Evolutionary conservation across 805 yeast species (phyloP).

Genomic region (Lipomyces yamadae): DNA sequence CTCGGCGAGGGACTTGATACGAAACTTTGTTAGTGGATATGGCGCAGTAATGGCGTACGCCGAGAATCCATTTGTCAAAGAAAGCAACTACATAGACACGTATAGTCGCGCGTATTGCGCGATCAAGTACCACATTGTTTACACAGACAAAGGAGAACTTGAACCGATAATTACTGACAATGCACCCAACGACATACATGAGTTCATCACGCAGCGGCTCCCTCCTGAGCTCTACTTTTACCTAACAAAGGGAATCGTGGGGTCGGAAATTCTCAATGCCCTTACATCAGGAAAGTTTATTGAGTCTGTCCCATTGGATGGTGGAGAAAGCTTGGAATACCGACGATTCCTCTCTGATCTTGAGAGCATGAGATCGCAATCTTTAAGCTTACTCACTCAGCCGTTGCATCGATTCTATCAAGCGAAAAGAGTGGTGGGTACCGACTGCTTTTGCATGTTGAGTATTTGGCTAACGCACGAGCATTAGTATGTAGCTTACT

Average conservation of each 20-base stretch:
- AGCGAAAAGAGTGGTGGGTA: constrained; percentile 44
- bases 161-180: constrained; percentile 59
- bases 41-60: constrained; percentile 41
- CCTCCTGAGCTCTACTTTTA: constrained; percentile 87
- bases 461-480: not conserved
- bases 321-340: constrained; percentile 59
- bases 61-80: constrained; percentile 27
- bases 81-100: constrained; percentile 47
- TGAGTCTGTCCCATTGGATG: constrained; percentile 34
- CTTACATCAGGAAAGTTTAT: constrained; percentile 59
- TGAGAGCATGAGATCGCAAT: constrained; percentile 59
- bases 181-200: constrained; percentile 80
- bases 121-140: constrained; percentile 72
- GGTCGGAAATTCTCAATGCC: constrained; percentile 66
- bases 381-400: constrained; percentile 69
- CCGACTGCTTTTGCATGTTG: not conserved
- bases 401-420: constrained; percentile 85
- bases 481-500: constrained; percentile 50
- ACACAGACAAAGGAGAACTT: constrained; percentile 70
- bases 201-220: constrained; percentile 77
- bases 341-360: constrained; percentile 51
- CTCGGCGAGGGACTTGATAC: constrained; percentile 42
- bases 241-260: constrained; percentile 74
- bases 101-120: constrained; percentile 74
- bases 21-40: constrained; percentile 42